Evolutionary conservation across 768 basidiomycete genomes (phyloP).

Genomic region (Serpula lacrymans): DNA sequence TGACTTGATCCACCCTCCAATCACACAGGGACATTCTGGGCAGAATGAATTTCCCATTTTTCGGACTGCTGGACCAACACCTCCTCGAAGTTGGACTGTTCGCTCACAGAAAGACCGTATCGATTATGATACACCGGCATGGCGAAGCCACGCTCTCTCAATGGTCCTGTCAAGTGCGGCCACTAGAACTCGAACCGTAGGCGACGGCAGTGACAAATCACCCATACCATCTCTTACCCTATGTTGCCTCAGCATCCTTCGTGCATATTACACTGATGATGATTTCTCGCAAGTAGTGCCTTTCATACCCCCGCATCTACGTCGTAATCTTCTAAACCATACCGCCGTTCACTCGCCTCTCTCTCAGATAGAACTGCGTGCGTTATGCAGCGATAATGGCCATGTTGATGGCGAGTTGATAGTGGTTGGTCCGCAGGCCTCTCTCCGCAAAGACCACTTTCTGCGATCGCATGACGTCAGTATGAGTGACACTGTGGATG

Average conservation of each 20-base stretch:
- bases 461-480: slow-evolving; percentile 8
- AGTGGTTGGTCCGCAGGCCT: slow-evolving; percentile 53
- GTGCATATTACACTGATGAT: slow-evolving; percentile 32
- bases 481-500: slow-evolving; percentile 1
- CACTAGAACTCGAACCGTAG: slow-evolving; percentile 9
- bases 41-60: slow-evolving; percentile 9
- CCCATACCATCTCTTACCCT: slow-evolving; percentile 49
- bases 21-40: background rate
- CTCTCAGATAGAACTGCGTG: slow-evolving; percentile 43
- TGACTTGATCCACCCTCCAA: slow-evolving; percentile 33
- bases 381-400: slow-evolving; percentile 45
- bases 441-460: slow-evolving; percentile 44
- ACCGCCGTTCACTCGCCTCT: slow-evolving; percentile 58
- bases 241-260: slow-evolving; percentile 54
- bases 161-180: slow-evolving; percentile 39
- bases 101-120: slow-evolving; percentile 21
- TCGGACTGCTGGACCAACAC: slow-evolving; percentile 42
- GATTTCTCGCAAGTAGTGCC: slow-evolving; percentile 50
- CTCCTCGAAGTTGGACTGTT: slow-evolving; percentile 58
- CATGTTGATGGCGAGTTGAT: slow-evolving; percentile 65
- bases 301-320: slow-evolving; percentile 56
- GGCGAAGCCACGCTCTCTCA: slow-evolving; percentile 57
- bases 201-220: slow-evolving; percentile 10
- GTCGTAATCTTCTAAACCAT: slow-evolving; percentile 55
- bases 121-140: slow-evolving; percentile 30